phyloP scores from a whole-genome alignment of 202 grass and related monocot species.

The Digitaria exilis region DNA sequence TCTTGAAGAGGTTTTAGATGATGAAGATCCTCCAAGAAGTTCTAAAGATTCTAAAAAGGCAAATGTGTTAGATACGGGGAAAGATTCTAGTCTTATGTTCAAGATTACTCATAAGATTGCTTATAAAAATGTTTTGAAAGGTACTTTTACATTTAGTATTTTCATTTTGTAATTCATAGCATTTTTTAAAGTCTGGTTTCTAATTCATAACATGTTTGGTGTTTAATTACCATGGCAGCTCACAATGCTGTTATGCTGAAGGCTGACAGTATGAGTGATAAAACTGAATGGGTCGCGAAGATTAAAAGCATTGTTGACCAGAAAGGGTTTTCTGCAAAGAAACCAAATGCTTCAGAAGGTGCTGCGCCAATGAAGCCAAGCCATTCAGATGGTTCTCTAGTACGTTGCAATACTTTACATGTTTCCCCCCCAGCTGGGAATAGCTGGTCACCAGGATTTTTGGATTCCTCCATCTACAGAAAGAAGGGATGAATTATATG shows the following conservation, averaged over 20 bases:
- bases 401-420: conserved; percentile 42
- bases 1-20: conserved; percentile 71
- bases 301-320: conserved; percentile 56
- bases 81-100: conserved; percentile 56
- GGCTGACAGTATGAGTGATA: conserved; percentile 76
- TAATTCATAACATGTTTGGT: not conserved
- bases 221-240: conserved; percentile 39
- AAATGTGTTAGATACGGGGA: conserved; percentile 52
- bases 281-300: conserved; percentile 71
- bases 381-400: conserved; percentile 73
- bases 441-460: conserved; percentile 1
- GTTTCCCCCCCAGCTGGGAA: not conserved
- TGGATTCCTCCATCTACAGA: not conserved
- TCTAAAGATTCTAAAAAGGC: conserved; percentile 68
- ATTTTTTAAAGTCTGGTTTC: conserved; percentile 6
- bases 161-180: not conserved
- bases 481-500: not conserved
- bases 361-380: conserved; percentile 46
- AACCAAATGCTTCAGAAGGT: conserved; percentile 33
- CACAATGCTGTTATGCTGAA: conserved; percentile 68
- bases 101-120: conserved; percentile 77
- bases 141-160: conserved; percentile 36
- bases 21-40: conserved; percentile 66
- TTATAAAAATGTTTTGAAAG: conserved; percentile 92
- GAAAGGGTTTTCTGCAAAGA: conserved; percentile 49